A percentile compares a stretch with the other conserved stretches of the same genome.
Evolutionary conservation across 495 filamentous ascomycete species (phyloP).

Genomic region (Astrocystis sublimbata): DNA sequence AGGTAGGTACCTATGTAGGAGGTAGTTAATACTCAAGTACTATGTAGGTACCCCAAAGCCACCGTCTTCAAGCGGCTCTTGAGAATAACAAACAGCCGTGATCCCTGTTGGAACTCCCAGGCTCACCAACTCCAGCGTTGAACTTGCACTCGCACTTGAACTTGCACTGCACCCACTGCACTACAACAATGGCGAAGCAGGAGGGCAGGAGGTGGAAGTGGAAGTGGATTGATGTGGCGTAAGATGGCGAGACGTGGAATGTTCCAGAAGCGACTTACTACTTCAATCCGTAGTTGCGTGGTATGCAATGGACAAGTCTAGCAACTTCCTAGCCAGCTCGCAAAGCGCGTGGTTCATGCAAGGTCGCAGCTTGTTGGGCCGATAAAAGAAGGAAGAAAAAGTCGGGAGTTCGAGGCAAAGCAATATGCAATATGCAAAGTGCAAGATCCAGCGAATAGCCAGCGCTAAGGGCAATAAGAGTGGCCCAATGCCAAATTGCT

Average conservation of each 20-base stretch:
- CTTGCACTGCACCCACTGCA: too few relatives aligned
- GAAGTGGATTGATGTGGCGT: too few relatives aligned
- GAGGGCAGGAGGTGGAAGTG: too few relatives aligned
- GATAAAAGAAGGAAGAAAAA: not conserved
- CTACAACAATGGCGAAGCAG: not conserved
- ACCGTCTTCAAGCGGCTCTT: slow-evolving; percentile 3
- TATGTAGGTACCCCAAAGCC: not conserved
- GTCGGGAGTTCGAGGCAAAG: not conserved
- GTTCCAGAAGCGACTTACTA: not conserved
- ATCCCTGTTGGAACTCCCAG: slow-evolving; percentile 6
- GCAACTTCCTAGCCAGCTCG: too few relatives aligned
- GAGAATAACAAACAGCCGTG: not conserved
- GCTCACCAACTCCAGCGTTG: too few relatives aligned
- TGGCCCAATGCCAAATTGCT: not conserved
- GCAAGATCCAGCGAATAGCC: not conserved
- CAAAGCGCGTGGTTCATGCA: slow-evolving; percentile 7
- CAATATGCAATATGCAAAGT: not conserved
- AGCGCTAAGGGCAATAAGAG: not conserved
- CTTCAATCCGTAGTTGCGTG: too few relatives aligned
- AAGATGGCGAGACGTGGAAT: not conserved
- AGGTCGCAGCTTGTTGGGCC: slow-evolving; percentile 5
- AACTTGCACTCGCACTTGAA: too few relatives aligned
- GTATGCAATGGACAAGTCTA: too few relatives aligned
- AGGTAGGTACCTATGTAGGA: not conserved
- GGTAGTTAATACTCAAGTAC: not conserved